These are phyloP conservation scores for Blastobotrys arbuscula DNA, from an alignment of 1,139 yeast genomes.

Conservation along the genomic window DNA sequence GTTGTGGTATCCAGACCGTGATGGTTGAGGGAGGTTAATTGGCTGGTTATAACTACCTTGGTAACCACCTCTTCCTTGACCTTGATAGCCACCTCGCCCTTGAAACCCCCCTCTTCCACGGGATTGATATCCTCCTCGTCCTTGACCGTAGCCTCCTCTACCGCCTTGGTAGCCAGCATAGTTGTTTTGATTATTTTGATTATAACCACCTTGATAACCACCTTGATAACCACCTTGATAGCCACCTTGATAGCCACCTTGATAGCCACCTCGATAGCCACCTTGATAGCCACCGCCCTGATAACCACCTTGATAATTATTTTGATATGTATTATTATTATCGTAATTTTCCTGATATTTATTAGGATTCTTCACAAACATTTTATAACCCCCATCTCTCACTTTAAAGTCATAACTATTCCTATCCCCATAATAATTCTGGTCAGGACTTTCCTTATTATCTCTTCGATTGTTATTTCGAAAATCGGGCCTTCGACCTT, in stretches of 20 bases:
- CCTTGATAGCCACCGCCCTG: constrained; percentile 21
- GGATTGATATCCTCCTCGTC: constrained; percentile 13
- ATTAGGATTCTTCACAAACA: constrained; percentile 16
- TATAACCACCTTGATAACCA: constrained; percentile 17
- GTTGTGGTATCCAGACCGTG: constrained; percentile 5
- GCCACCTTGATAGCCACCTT: constrained; percentile 12
- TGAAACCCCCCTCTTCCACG: constrained; percentile 2
- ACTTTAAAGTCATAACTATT: constrained; percentile 17
- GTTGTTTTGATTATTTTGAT: constrained; percentile 23
- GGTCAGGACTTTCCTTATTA: constrained; percentile 22
- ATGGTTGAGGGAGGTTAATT: constrained; percentile 3
- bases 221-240: constrained; percentile 6
- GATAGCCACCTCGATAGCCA: constrained; percentile 15
- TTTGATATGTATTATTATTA: constrained; percentile 12
- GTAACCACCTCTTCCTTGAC: constrained; percentile 12
- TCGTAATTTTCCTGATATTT: constrained; percentile 10
- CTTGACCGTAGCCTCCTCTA: constrained; percentile 17
- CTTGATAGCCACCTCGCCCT: constrained; percentile 13
- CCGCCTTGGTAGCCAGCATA: constrained; percentile 19
- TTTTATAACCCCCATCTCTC: constrained; percentile 25
- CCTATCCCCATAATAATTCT: constrained; percentile 20
- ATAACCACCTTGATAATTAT: constrained; percentile 21
- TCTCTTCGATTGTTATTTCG: constrained; percentile 17
- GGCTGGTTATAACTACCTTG: constrained; percentile 13
- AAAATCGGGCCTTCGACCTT: constrained; percentile 9